Base-by-base conservation (phyloP, 192 early-diverging fungal species). In the Coemansia sp. region DNA sequence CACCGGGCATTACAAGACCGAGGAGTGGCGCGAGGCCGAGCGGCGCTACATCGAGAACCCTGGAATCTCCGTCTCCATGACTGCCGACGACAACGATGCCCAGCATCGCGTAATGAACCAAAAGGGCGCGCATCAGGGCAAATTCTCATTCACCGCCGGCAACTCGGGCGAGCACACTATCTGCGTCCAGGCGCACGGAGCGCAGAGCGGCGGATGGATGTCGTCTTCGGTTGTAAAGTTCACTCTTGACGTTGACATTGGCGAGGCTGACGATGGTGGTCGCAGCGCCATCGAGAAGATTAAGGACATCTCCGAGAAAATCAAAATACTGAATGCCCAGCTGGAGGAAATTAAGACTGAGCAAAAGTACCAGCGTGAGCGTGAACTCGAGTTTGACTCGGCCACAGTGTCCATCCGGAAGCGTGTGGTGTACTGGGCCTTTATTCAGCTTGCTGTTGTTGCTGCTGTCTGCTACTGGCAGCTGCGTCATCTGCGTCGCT, bases 151-250 rank as follows among this genome's bases (percentile, higher is more conserved):
- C 68, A 95, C 94, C 12, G 88, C 96, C 19, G 85, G 91, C 22
- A 91, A 92, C 61, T 85, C 91, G 41, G 95, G 96, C 51, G 90
- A 95, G 71, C 95, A 99, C 78, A 79, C 87, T 16, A 94, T 99
- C 59, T 99, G 98, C 78, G 80, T 99, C 58, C 88, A 85, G 67
- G 84, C 86, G 10, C 83, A 80, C 5, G 78, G 86, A 16, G 76
- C 84, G 40, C 83, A 86, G 65, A 63, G 68, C n/a, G 65, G 72
- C 42, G 75, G 80, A n/a, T 94, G 92, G 92, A 88, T 95, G 77
- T 83, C 86, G 22, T 84, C 86, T 16, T 78, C 83, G 54, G 62
- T 63, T 21, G 72, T 73, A 4, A 80, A 70, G 70, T 74, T 74
- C 48, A 80, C 87, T 22, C 76, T 92, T 21, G 90, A 92, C 58